These are phyloP conservation scores for Talaromyces liani DNA, from an alignment of 495 filamentous ascomycete species.

Conservation along the genomic window DNA sequence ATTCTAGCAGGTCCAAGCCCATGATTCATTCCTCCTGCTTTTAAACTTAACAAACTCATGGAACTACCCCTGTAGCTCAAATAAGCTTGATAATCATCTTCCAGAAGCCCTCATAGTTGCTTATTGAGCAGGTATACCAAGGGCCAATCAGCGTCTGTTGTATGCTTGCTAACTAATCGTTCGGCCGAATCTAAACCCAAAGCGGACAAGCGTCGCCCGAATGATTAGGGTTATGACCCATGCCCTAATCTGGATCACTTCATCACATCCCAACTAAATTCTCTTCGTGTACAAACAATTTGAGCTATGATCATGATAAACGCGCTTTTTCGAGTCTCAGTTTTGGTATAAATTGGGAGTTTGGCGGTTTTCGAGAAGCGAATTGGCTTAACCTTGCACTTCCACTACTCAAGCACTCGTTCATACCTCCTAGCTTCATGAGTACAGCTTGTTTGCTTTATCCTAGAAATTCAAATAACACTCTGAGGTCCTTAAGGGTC, in stretches of 20 bases:
- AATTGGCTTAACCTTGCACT: too few species aligned
- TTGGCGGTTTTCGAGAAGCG: too few species aligned
- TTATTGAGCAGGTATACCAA: neutral
- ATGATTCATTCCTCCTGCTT: neutral
- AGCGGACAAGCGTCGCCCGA: neutral
- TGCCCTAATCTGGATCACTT: neutral
- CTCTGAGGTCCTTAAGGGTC: too few species aligned
- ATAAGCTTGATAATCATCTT: slow-evolving; percentile 7
- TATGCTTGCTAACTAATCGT: neutral
- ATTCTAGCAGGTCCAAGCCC: too few species aligned
- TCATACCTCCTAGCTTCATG: too few species aligned
- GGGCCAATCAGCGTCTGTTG: neutral
- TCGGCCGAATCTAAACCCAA: slow-evolving; percentile 4
- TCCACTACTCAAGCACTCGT: too few species aligned
- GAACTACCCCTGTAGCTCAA: neutral
- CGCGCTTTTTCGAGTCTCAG: too few species aligned
- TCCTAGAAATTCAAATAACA: too few species aligned
- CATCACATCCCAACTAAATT: neutral
- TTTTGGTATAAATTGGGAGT: too few species aligned
- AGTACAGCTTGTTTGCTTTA: too few species aligned
- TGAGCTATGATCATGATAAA: too few species aligned
- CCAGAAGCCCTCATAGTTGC: neutral
- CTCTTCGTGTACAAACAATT: neutral
- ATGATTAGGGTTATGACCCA: neutral
- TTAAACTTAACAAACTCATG: neutral